Percentiles rank a stretch among this genome's conserved stretches.
Conservation (phyloP, 768 basidiomycete species). For the Tubosaeta sp. region DNA sequence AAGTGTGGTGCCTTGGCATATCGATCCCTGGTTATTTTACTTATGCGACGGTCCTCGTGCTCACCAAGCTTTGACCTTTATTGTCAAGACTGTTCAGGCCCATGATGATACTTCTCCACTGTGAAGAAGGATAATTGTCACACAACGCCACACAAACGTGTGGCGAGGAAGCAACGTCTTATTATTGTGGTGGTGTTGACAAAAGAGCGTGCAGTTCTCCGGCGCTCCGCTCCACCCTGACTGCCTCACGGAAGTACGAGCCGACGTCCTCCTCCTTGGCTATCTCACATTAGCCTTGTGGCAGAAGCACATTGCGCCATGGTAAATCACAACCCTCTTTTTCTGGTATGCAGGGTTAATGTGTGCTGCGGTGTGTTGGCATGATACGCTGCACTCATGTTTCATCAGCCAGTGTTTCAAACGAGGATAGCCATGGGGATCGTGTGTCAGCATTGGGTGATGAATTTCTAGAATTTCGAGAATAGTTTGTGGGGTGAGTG, state of each 20-base stretch:
- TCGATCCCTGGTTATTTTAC: slow-evolving; percentile 3
- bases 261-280: background rate
- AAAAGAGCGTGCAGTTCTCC: background rate
- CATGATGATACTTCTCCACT: background rate
- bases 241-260: background rate
- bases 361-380: background rate
- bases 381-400: background rate
- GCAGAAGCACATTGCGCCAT: slow-evolving; percentile 7
- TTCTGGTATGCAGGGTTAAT: background rate
- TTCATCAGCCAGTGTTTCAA: background rate
- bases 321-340: slow-evolving; percentile 6
- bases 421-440: background rate
- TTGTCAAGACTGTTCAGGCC: background rate
- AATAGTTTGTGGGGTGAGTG: background rate
- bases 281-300: slow-evolving; percentile 15
- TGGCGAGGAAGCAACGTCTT: slow-evolving; percentile 5
- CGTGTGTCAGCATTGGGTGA: background rate
- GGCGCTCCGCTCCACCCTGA: slow-evolving; percentile 14
- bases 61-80: background rate
- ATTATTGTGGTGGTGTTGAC: background rate
- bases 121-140: slow-evolving; percentile 1
- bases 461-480: background rate
- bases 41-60: background rate
- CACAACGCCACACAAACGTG: background rate
- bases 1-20: background rate